Conservation (phyloP, 192 early-diverging fungal genomes). For the Linnemannia hyalina region DNA sequence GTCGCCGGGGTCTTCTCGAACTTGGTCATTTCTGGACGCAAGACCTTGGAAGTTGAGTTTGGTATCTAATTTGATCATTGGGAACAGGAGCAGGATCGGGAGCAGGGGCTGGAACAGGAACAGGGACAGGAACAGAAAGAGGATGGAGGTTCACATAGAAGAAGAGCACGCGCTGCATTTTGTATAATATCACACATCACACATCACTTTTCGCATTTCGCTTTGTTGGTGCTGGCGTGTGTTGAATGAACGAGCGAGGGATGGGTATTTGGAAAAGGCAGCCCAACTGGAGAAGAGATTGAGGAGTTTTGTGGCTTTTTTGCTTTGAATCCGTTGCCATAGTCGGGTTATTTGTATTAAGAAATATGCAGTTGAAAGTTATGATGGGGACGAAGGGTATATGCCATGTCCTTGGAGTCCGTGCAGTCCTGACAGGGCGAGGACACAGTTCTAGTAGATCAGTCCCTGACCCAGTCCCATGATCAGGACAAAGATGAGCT, state of each 20-base stretch:
- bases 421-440: constrained; percentile 79
- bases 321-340: background rate
- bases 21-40: constrained; percentile 48
- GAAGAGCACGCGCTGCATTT: background rate
- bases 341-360: constrained; percentile 1
- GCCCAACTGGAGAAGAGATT: background rate
- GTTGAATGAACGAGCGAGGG: background rate
- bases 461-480: constrained; percentile 82
- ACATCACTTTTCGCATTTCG: too few relatives aligned
- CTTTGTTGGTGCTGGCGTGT: too few relatives aligned
- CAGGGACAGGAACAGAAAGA: background rate
- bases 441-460: constrained; percentile 77
- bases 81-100: background rate
- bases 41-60: constrained; percentile 45
- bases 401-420: constrained; percentile 66
- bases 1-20: constrained; percentile 39
- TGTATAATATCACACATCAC: too few relatives aligned
- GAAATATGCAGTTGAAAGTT: background rate
- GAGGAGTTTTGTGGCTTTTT: background rate
- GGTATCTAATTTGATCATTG: constrained; percentile 10
- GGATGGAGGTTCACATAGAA: background rate
- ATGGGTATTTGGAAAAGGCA: background rate
- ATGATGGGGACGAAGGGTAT: background rate
- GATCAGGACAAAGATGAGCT: constrained; percentile 72
- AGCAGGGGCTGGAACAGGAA: background rate